These are phyloP conservation scores for Trichoderma afroharzianum DNA, from an alignment of 2,329 filamentous ascomycete genomes.

Conservation along the genomic window DNA sequence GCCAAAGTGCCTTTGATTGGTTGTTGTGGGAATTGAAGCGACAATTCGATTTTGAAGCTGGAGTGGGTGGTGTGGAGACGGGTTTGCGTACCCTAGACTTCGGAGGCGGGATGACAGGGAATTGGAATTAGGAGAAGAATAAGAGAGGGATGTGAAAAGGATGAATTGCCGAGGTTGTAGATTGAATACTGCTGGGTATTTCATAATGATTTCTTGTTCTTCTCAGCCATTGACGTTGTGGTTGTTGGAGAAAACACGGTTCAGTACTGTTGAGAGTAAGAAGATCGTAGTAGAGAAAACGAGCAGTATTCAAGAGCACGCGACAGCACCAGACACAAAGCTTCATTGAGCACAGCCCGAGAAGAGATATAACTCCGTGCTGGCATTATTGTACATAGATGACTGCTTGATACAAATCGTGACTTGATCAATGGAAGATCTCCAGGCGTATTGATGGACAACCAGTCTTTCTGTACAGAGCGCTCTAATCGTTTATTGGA, in stretches of 20 bases:
- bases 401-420: rapidly evolving
- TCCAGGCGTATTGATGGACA: neutral
- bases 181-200: too few relatives aligned
- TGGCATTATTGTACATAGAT: neutral
- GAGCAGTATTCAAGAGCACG: neutral
- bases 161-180: neutral
- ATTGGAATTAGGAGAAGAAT: neutral
- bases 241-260: neutral
- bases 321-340: neutral
- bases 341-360: too few relatives aligned
- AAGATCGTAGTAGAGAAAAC: too few relatives aligned
- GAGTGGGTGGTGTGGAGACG: neutral
- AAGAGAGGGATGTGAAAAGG: neutral
- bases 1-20: slow-evolving; percentile 26
- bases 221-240: neutral
- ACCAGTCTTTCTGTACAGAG: too few relatives aligned
- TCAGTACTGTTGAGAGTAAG: too few relatives aligned
- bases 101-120: neutral
- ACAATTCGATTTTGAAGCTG: neutral
- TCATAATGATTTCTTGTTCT: too few relatives aligned
- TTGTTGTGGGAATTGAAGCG: neutral
- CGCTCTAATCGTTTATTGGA: neutral
- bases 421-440: neutral
- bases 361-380: neutral
- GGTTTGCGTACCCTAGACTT: neutral